Evolutionary conservation across 129 eudicot genomes (phyloP).

Genomic region (Chrysanthemum lavandulifolium): DNA sequence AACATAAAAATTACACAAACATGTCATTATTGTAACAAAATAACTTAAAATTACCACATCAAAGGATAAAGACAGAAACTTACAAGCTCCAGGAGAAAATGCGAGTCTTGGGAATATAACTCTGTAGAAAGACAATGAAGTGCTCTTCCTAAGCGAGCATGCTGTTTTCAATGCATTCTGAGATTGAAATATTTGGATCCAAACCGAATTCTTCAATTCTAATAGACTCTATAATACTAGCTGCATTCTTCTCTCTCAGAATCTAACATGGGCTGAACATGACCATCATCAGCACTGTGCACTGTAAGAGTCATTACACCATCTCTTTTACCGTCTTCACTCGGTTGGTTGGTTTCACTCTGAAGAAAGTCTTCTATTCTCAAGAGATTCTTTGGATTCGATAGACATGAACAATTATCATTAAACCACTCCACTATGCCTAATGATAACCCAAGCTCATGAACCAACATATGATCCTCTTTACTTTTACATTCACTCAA

Average conservation of each 20-base stretch:
- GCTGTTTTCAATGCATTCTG: constrained; percentile 77
- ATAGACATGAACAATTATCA: constrained; percentile 40
- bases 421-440: constrained; percentile 83
- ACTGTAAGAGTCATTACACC: constrained; percentile 19
- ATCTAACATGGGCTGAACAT: constrained; percentile 19
- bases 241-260: constrained; percentile 41
- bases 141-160: constrained; percentile 97
- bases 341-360: constrained; percentile 19
- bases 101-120: constrained; percentile 92
- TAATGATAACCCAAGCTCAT: constrained; percentile 68
- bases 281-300: constrained; percentile 20
- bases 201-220: constrained; percentile 89
- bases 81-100: constrained; percentile 94
- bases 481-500: constrained; percentile 52
- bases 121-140: constrained; percentile 96
- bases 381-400: constrained; percentile 27
- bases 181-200: constrained; percentile 47
- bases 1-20: neutral
- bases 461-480: constrained; percentile 70
- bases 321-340: constrained; percentile 19
- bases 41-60: neutral
- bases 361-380: constrained; percentile 7
- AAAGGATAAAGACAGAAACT: constrained; percentile 1
- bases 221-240: constrained; percentile 61
- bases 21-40: constrained; percentile 1